Base-by-base conservation (phyloP, 116 monocot species). In the Cymodocea nodosa region DNA sequence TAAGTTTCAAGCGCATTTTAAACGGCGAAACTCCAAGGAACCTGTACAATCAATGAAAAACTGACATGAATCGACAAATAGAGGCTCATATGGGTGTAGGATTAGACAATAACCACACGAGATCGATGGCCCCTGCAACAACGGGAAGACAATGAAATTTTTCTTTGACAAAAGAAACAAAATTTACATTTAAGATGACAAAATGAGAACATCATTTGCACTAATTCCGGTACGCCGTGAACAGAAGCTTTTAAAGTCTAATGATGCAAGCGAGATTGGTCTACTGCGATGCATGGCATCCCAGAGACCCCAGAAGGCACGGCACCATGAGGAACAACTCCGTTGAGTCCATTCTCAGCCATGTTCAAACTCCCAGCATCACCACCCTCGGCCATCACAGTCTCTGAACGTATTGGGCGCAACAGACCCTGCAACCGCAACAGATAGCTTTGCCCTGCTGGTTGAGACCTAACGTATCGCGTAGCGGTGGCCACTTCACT, bases 361-460 rank as follows among this genome's bases (percentile, higher is more conserved):
- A 16, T 58, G 1, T 63, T 64, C 25, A 30, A 23, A 10, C 30
- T 50, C 3, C 23, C 68, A 30, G 71, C 49, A 0, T 57, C 68
- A n/a, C 59, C 63, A 20, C 19, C 60, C 20, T 53, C 51, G 10
- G 49, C 71, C 22, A 25, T 23, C 20, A 16, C 74, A 59, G 70
- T 76, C 60, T 72, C 77, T 1, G 82, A 34, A 3, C 61, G 75
- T 13, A 80, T 70, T 2, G 84, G 82, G 25, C 79, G 77, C 30
- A 85, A 75, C 40, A 93, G 73, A 0, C 83, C 92, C 50, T 85
- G 92, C 62, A 93, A 30, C 50, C 87, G 74, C 4, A 87, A 56
- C 40, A 80, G 78, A 62, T 86, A 90, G 68, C 77, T 90, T 73
- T 91, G 87, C 10, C 81, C 88, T 1, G 65, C 59, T 17, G 88